Evolutionary conservation across 2,329 filamentous ascomycete species (phyloP).

Genomic region (Furcasterigmium sp.): DNA sequence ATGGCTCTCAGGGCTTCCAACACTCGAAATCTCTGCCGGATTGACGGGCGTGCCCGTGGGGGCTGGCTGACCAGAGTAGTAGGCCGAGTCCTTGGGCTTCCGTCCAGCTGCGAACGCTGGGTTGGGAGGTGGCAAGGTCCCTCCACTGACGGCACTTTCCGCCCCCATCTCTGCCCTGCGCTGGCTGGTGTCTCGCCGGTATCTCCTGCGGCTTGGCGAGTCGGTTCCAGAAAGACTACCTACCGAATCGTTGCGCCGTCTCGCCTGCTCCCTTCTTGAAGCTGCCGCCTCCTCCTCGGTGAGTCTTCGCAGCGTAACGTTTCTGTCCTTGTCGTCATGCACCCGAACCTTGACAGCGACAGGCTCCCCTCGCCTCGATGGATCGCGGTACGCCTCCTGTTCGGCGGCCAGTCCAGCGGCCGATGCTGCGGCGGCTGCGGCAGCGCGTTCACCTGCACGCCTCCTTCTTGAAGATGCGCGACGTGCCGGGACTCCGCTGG

Average conservation of each 20-base stretch:
- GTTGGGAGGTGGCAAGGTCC: constrained; percentile 38
- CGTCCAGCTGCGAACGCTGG: constrained; percentile 49
- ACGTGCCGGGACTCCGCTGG: constrained; percentile 32
- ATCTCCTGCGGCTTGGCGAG: constrained; percentile 42
- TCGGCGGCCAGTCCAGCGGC: constrained; percentile 42
- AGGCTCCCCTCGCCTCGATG: constrained; percentile 35
- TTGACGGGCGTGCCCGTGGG: constrained; percentile 27
- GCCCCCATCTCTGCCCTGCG: constrained; percentile 40
- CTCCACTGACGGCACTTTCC: constrained; percentile 23
- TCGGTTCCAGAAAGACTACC: constrained; percentile 55
- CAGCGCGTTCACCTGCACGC: constrained; percentile 37
- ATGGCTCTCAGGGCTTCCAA: constrained; percentile 39
- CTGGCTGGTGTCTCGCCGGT: constrained; percentile 48
- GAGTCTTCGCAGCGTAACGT: constrained; percentile 55
- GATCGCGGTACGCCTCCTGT: constrained; percentile 32
- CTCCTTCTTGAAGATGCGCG: constrained; percentile 41
- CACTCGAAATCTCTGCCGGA: constrained; percentile 36
- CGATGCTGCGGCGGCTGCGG: constrained; percentile 40
- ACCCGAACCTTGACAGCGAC: constrained; percentile 56
- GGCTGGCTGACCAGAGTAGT: constrained; percentile 50
- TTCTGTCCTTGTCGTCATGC: constrained; percentile 54
- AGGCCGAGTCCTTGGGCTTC: constrained; percentile 53
- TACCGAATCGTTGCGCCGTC: constrained; percentile 42
- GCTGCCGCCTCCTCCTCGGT: constrained; percentile 54
- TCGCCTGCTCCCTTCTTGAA: constrained; percentile 29